A percentile compares a stretch with the other conserved stretches of the same genome.
phyloP scores from a whole-genome alignment of 768 basidiomycete genomes.

The Leccinum subgranulosum region DNA sequence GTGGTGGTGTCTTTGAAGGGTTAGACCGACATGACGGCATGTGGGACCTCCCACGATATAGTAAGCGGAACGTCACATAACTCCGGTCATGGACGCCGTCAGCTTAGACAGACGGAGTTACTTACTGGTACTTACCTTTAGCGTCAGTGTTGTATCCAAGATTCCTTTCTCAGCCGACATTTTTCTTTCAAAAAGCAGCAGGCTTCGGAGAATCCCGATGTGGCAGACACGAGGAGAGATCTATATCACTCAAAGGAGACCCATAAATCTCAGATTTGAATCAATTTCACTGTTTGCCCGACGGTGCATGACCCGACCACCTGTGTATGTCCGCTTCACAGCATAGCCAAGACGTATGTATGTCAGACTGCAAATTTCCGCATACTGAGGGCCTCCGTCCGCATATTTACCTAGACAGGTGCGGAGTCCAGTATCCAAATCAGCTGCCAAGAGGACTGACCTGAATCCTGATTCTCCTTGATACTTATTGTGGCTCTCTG shows the following conservation, averaged over 20 bases:
- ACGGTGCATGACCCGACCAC: constrained; percentile 3
- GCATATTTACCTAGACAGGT: neutral
- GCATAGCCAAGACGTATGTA: constrained; percentile 1
- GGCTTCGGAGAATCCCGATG: constrained; percentile 24
- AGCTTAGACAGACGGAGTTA: neutral
- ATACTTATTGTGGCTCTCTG: constrained; percentile 6
- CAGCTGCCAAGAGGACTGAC: constrained; percentile 9
- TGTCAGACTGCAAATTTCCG: neutral
- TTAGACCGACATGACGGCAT: constrained; percentile 30
- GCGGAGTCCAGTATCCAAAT: neutral
- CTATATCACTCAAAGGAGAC: constrained; percentile 14
- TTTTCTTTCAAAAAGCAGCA: neutral
- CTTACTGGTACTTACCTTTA: neutral
- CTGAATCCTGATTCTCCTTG: neutral
- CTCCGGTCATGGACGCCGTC: constrained; percentile 21
- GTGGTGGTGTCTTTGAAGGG: constrained; percentile 17
- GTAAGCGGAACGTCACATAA: constrained; percentile 10
- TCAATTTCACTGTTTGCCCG: constrained; percentile 9
- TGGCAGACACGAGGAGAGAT: constrained; percentile 8
- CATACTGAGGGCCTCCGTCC: neutral
- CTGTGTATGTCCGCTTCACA: neutral
- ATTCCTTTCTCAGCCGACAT: constrained; percentile 4
- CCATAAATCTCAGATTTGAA: constrained; percentile 31
- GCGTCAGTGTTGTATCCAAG: neutral
- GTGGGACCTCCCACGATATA: constrained; percentile 23